Evolutionary conservation across 2,329 filamentous ascomycete species (phyloP).

Genomic region (Cyphellophora attinorum): DNA sequence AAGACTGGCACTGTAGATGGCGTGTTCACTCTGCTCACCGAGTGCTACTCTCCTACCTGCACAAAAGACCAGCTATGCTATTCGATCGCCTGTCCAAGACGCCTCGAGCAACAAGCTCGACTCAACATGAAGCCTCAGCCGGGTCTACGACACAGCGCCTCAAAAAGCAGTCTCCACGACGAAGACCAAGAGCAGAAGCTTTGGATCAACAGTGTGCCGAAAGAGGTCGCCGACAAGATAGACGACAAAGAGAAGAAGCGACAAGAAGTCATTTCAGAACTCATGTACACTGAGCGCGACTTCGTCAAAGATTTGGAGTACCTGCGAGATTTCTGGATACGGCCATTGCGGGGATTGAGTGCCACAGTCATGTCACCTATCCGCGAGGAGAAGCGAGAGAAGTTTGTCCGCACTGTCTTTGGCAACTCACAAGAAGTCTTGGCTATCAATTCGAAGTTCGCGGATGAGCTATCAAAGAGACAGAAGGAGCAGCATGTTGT

Average conservation of each 20-base stretch:
- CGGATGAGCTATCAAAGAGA: slow-evolving; percentile 74
- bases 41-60: slow-evolving; percentile 97
- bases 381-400: slow-evolving; percentile 75
- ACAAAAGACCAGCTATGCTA: slow-evolving; percentile 93
- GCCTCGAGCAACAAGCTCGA: slow-evolving; percentile 88
- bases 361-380: slow-evolving; percentile 64
- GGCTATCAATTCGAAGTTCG: slow-evolving; percentile 79
- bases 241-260: slow-evolving; percentile 91
- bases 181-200: slow-evolving; percentile 93
- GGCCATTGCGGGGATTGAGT: slow-evolving; percentile 65
- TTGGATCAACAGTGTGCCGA: slow-evolving; percentile 97
- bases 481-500: slow-evolving; percentile 90
- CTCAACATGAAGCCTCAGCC: slow-evolving; percentile 89
- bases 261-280: slow-evolving; percentile 94
- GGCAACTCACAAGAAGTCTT: slow-evolving; percentile 94
- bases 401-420: slow-evolving; percentile 89
- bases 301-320: slow-evolving; percentile 99
- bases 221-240: slow-evolving; percentile 84
- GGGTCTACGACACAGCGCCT: slow-evolving; percentile 65
- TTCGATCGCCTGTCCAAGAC: slow-evolving; percentile 89
- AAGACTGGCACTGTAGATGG: slow-evolving; percentile 80
- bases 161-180: slow-evolving; percentile 66
- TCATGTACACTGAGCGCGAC: slow-evolving; percentile 97
- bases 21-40: slow-evolving; percentile 89
- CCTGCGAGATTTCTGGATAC: slow-evolving; percentile 95